A percentile compares a stretch with the other conserved stretches of the same genome.
These are phyloP conservation scores for Oemleria cerasiformis DNA, from an alignment of 306 rosid species.

Conservation along the genomic window DNA sequence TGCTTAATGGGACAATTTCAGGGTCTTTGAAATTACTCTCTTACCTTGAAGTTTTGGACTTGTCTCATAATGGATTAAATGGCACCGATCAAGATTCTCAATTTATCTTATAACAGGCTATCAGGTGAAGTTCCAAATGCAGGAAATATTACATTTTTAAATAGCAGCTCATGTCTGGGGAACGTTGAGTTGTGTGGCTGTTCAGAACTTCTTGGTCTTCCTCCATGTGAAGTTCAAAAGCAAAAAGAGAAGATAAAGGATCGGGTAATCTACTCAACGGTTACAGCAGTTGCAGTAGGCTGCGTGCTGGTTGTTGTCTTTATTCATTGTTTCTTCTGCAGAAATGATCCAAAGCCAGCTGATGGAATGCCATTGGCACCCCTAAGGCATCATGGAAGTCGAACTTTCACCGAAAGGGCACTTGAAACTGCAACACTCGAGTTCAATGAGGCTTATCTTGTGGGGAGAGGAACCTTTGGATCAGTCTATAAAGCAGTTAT, in stretches of 20 bases:
- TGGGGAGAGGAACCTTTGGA: constrained; percentile 30
- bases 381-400: constrained; percentile 5
- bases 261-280: neutral
- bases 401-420: constrained; percentile 21
- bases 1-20: constrained; percentile 25
- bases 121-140: constrained; percentile 29
- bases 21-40: constrained; percentile 19
- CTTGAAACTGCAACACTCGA: constrained; percentile 27
- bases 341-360: constrained; percentile 4
- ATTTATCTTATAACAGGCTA: constrained; percentile 25
- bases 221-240: constrained; percentile 19
- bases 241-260: constrained; percentile 4
- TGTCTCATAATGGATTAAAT: constrained; percentile 14
- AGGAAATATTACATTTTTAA: neutral
- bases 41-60: constrained; percentile 21
- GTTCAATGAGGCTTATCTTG: constrained; percentile 25
- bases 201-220: constrained; percentile 19
- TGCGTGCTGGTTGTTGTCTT: constrained; percentile 9
- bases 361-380: neutral
- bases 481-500: constrained; percentile 28
- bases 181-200: constrained; percentile 30
- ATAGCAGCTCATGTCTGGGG: constrained; percentile 21
- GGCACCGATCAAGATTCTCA: constrained; percentile 21
- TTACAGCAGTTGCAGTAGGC: constrained; percentile 13
- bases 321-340: constrained; percentile 17